Evolutionary conservation across 768 basidiomycete genomes (phyloP), one percentile per base, ranked within the genome.

Genomic region (Tricholoma hemisulphureum): DNA sequence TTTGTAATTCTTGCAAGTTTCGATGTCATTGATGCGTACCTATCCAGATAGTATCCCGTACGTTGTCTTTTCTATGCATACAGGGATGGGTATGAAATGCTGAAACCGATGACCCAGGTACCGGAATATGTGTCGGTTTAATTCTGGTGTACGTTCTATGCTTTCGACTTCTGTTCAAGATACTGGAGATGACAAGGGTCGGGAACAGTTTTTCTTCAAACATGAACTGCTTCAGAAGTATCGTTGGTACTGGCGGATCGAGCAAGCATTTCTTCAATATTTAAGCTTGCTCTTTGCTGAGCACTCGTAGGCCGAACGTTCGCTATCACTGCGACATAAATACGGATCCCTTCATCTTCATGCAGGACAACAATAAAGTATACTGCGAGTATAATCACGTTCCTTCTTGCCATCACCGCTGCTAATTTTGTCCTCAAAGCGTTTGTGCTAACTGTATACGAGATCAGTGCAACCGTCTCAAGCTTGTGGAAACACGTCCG

Each of bases 41-140:
- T 35, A 28, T 21, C 14, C 53, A 70, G 64, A 64, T 20, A 74
- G 68, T 53, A 64, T 71, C 6, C 65, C 71, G 72, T 77, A 59
- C 61, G 65, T 67, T 48, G 34, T 24, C 51, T n/a, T 51, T 46
- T 54, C 56, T 20, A 16, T 34, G 54, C 20, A 11, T 9, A 11
- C n/a, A n/a, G n/a, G n/a, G n/a, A n/a, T n/a, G n/a, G n/a, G n/a
- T 32, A 26, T 20, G 6, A 28, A 21, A 11, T 20, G 16, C 23
- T 32, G 56, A 57, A 63, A 64, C 4, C 76, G 74, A 26, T 9
- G 55, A 41, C 45, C 8, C 63, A 87, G 87, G 6, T 89, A 91
- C 63, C 79, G 87, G 7, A 87, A 89, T 61, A 89, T 91, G 88
- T 90, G 88, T 69, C 77, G 88, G 32, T 91, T 83, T 69, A 86